A percentile compares a stretch with the other conserved stretches of the same genome.
Conservation (phyloP, 495 filamentous ascomycete genomes). For the Neurospora sp. region DNA sequence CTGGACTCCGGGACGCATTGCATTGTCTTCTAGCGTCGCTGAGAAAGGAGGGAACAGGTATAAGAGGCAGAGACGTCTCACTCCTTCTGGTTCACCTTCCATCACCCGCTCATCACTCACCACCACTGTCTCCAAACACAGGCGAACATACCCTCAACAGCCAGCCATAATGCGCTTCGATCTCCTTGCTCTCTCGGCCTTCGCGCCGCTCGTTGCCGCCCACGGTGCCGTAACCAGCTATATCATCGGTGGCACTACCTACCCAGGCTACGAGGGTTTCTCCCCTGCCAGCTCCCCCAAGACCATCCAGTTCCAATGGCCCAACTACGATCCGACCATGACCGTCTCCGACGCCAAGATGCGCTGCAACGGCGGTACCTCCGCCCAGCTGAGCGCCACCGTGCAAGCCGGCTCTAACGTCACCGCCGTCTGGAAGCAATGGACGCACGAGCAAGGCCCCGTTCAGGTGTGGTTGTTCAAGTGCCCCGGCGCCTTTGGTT, state of each 20-base stretch:
- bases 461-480: conserved; percentile 39
- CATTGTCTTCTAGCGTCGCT: background rate
- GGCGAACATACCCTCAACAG: background rate
- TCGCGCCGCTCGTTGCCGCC: conserved; percentile 27
- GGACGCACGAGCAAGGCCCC: conserved; percentile 40
- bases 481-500: conserved; percentile 23
- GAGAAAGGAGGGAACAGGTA: background rate
- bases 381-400: conserved; percentile 24
- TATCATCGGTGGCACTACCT: conserved; percentile 36
- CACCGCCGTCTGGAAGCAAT: conserved; percentile 41
- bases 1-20: background rate
- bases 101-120: background rate
- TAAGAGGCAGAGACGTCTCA: background rate
- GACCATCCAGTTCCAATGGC: conserved; percentile 45
- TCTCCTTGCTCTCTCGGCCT: background rate
- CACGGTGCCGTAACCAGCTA: conserved; percentile 48
- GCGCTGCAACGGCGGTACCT: conserved; percentile 36
- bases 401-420: conserved; percentile 37
- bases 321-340: conserved; percentile 42
- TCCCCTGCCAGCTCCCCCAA: conserved; percentile 29
- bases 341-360: conserved; percentile 28
- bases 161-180: conserved; percentile 5
- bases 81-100: background rate
- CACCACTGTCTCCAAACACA: background rate
- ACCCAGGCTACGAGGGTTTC: conserved; percentile 40